Percentiles rank a stretch among this genome's conserved stretches.
These are phyloP conservation scores for Pholiota molesta DNA, from an alignment of 768 basidiomycete species.

Conservation along the genomic window DNA sequence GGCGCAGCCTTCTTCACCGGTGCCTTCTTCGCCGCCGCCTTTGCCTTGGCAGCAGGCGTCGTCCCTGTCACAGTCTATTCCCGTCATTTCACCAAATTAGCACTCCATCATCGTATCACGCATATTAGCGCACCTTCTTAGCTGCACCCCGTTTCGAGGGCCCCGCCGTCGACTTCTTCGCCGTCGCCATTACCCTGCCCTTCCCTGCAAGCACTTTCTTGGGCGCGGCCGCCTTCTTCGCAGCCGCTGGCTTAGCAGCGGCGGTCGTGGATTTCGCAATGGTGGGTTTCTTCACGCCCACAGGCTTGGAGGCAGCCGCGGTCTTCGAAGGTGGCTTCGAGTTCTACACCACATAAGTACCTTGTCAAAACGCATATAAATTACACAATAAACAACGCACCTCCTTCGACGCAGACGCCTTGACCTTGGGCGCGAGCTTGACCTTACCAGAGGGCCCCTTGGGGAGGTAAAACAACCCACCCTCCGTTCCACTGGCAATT, in stretches of 20 bases:
- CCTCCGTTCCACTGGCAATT: slow-evolving; percentile 59
- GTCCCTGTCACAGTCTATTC: slow-evolving; percentile 50
- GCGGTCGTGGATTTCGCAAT: slow-evolving; percentile 39
- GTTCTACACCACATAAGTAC: slow-evolving; percentile 37
- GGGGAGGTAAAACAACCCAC: slow-evolving; percentile 49
- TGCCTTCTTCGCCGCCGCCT: slow-evolving; percentile 43
- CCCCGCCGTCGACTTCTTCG: slow-evolving; percentile 25
- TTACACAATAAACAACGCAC: slow-evolving; percentile 33
- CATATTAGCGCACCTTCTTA: slow-evolving; percentile 56
- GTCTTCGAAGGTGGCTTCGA: slow-evolving; percentile 48
- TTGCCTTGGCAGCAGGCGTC: slow-evolving; percentile 36
- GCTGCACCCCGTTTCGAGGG: slow-evolving; percentile 53
- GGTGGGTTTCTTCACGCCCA: slow-evolving; percentile 38
- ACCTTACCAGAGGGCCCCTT: slow-evolving; percentile 50
- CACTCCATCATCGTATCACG: background rate
- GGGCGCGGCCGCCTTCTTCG: slow-evolving; percentile 23
- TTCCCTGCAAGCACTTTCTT: slow-evolving; percentile 34
- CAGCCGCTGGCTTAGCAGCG: slow-evolving; percentile 30
- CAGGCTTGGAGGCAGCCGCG: slow-evolving; percentile 35
- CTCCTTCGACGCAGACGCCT: slow-evolving; percentile 60
- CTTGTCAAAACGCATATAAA: slow-evolving; percentile 4
- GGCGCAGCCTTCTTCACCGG: slow-evolving; percentile 33
- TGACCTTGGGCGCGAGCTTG: slow-evolving; percentile 70
- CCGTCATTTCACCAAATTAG: slow-evolving; percentile 1
- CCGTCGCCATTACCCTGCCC: slow-evolving; percentile 34